Evolutionary conservation across 2,329 filamentous ascomycete species (phyloP).

Genomic region (Aspergillus bombycis): DNA sequence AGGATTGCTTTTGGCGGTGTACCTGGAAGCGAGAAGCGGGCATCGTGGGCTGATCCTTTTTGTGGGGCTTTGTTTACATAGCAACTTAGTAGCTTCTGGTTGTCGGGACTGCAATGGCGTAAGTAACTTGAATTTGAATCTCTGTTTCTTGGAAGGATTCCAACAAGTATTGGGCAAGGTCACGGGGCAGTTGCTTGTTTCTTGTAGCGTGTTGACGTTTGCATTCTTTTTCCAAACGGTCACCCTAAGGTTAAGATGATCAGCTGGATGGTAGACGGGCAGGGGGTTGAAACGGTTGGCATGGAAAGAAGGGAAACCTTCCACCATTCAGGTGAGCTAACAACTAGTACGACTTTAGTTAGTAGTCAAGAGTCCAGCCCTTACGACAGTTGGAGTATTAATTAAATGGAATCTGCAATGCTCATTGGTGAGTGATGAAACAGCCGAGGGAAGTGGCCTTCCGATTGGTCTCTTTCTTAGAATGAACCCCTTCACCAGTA

Average conservation of each 20-base stretch:
- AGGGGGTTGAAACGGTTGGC: no score
- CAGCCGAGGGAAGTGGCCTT: not conserved
- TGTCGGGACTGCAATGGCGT: not conserved
- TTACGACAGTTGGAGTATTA: not conserved
- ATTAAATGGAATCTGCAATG: not conserved
- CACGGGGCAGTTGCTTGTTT: no score
- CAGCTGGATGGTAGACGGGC: not conserved
- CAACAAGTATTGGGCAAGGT: not conserved
- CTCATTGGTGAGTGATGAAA: constrained; percentile 11
- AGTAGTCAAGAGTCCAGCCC: not conserved
- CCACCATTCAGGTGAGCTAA: not conserved
- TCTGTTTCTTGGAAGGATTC: no score
- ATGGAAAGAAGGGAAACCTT: not conserved
- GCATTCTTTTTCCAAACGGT: not conserved
- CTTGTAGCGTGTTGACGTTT: no score
- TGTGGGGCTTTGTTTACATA: constrained; percentile 6
- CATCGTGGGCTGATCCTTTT: constrained; percentile 3
- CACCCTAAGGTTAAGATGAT: not conserved
- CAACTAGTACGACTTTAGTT: no score
- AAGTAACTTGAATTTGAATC: not conserved
- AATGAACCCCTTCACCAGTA: not conserved
- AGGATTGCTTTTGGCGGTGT: not conserved
- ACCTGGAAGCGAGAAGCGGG: not conserved
- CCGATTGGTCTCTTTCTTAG: not conserved
- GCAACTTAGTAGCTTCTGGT: not conserved